These are phyloP conservation scores for Phytophthora aleatoria DNA, from an alignment of 352 stramenopile genomes.

Conservation along the genomic window DNA sequence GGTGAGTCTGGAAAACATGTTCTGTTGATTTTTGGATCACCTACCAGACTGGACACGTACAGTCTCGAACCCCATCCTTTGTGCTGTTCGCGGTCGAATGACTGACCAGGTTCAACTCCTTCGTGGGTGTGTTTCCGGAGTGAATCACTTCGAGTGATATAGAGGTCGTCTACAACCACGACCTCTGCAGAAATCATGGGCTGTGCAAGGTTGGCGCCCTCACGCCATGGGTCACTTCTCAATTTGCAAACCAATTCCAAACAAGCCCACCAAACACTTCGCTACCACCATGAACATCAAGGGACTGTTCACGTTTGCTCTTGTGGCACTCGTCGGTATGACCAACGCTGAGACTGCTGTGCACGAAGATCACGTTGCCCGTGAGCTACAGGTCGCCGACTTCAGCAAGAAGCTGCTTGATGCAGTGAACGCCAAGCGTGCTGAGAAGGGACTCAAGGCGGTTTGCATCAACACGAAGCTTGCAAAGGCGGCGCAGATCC, in stretches of 20 bases:
- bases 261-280: too few relatives aligned
- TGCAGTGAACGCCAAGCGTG: slow-evolving; percentile 47
- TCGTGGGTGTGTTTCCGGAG: not conserved
- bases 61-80: not conserved
- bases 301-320: slow-evolving; percentile 29
- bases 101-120: not conserved
- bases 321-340: slow-evolving; percentile 24
- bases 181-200: not conserved
- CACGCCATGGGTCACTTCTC: not conserved
- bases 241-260: too few relatives aligned
- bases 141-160: not conserved
- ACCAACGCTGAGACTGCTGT: slow-evolving; percentile 12
- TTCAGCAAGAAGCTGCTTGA: slow-evolving; percentile 40
- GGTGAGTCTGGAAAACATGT: too few relatives aligned
- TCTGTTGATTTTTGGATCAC: not conserved
- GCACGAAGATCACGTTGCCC: slow-evolving; percentile 14
- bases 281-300: slow-evolving; percentile 35
- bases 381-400: slow-evolving; percentile 39
- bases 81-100: not conserved
- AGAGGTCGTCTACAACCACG: not conserved
- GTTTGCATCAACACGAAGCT: slow-evolving; percentile 54
- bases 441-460: slow-evolving; percentile 32
- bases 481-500: slow-evolving; percentile 23
- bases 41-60: not conserved
- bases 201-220: not conserved